Percentiles rank a stretch among this genome's conserved stretches.
Conservation (phyloP, 495 filamentous ascomycete species). For the Talaromyces thailandensis region DNA sequence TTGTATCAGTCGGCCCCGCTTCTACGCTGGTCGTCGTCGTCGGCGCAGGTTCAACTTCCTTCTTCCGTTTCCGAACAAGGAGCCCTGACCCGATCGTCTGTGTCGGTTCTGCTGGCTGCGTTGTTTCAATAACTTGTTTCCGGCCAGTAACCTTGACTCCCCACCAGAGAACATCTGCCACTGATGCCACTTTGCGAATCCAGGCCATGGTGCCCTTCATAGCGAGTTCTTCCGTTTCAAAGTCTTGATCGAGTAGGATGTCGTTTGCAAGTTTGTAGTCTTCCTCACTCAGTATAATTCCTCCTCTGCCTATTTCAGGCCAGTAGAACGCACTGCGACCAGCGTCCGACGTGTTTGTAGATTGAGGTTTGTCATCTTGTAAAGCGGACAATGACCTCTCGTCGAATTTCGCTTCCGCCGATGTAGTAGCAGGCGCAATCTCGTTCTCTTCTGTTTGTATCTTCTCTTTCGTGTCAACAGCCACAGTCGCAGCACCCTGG, state of each 20-base stretch:
- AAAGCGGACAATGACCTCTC: conserved; percentile 33
- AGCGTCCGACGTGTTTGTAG: background rate
- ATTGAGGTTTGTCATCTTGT: conserved; percentile 39
- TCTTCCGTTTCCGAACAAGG: conserved; percentile 43
- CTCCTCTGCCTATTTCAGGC: conserved; percentile 58
- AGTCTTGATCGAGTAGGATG: conserved; percentile 75
- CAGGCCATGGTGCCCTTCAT: conserved; percentile 61
- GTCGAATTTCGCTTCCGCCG: conserved; percentile 8
- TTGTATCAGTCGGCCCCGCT: conserved; percentile 13
- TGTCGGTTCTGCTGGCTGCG: conserved; percentile 5
- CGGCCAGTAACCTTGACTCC: conserved; percentile 46
- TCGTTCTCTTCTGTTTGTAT: background rate
- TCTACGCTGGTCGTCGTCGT: conserved; percentile 15
- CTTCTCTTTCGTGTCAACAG: conserved; percentile 3
- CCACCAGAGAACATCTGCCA: conserved; percentile 46
- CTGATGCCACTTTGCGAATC: conserved; percentile 50
- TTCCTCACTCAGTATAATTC: conserved; percentile 57
- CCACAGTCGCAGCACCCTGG: background rate
- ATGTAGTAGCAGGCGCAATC: background rate
- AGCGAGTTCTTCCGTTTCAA: conserved; percentile 62
- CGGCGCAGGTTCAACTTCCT: conserved; percentile 22
- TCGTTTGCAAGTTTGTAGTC: conserved; percentile 73
- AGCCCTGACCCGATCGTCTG: background rate
- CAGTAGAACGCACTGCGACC: conserved; percentile 54
- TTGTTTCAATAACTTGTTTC: conserved; percentile 8